Percentiles rank a stretch among this genome's conserved stretches.
phyloP scores from a whole-genome alignment of 2,329 filamentous ascomycete species.

The Trichoderma breve region DNA sequence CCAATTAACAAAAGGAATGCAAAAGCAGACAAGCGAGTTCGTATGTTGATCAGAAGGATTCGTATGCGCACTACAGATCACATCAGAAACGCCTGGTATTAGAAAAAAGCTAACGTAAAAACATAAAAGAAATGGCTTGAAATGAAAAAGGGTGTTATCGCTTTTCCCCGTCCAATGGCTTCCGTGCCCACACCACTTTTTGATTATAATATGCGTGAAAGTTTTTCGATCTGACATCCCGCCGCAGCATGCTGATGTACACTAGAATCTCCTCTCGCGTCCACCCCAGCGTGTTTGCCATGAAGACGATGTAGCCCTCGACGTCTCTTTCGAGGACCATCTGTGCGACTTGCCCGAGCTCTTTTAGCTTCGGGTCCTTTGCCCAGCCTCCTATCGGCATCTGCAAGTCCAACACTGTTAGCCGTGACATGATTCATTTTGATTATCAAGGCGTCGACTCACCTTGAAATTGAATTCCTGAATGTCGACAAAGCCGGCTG shows the following conservation, averaged over 20 bases:
- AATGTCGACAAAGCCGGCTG: slow-evolving; percentile 30
- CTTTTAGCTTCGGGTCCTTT: slow-evolving; percentile 26
- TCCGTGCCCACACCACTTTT: slow-evolving; percentile 18
- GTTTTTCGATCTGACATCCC: slow-evolving; percentile 8
- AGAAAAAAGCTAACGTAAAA: not conserved
- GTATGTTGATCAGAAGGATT: not conserved
- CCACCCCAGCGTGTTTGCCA: slow-evolving; percentile 19
- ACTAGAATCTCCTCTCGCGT: slow-evolving; percentile 16
- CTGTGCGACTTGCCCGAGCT: slow-evolving; percentile 31
- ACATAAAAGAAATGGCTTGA: not conserved
- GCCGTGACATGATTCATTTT: not conserved
- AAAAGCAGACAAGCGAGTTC: not conserved
- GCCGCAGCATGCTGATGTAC: slow-evolving; percentile 14
- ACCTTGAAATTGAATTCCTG: slow-evolving; percentile 27
- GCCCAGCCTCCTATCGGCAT: slow-evolving; percentile 28
- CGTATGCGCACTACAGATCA: not conserved
- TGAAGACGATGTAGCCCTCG: slow-evolving; percentile 30
- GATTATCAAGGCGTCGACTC: not conserved
- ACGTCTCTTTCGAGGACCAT: slow-evolving; percentile 34
- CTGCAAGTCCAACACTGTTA: not conserved
- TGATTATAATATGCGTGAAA: slow-evolving; percentile 18
- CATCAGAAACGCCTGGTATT: not conserved
- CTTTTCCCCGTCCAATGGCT: slow-evolving; percentile 8
- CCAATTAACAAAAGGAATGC: not conserved
- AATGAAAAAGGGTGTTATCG: not conserved